Evolutionary conservation across 768 basidiomycete species (phyloP).

Genomic region (Agaricus blazei): DNA sequence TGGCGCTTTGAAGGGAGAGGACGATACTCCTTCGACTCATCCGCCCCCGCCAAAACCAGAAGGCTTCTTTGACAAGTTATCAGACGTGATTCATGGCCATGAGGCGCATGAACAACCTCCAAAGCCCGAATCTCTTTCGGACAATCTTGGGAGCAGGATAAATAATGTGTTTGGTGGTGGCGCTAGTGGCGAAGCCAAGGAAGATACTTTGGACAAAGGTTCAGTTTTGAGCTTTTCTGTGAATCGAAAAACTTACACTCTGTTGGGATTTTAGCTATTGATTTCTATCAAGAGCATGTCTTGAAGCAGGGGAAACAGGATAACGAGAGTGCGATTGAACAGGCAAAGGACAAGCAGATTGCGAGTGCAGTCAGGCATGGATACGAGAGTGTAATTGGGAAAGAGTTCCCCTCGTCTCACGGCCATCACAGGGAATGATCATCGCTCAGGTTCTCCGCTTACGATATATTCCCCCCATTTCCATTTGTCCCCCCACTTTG

Average conservation of each 20-base stretch:
- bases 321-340: slow-evolving; percentile 33
- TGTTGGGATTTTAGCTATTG: slow-evolving; percentile 24
- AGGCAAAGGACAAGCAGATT: slow-evolving; percentile 36
- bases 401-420: slow-evolving; percentile 20
- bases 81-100: slow-evolving; percentile 6
- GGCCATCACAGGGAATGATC: not conserved
- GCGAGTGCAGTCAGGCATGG: slow-evolving; percentile 24
- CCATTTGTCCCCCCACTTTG: no score
- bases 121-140: slow-evolving; percentile 10
- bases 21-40: slow-evolving; percentile 9
- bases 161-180: slow-evolving; percentile 22
- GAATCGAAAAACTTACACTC: not conserved
- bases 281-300: slow-evolving; percentile 37
- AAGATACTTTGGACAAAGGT: slow-evolving; percentile 29
- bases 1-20: slow-evolving; percentile 4
- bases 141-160: slow-evolving; percentile 13
- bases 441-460: not conserved
- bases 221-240: not conserved
- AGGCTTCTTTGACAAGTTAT: slow-evolving; percentile 12
- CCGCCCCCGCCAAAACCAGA: slow-evolving; percentile 10
- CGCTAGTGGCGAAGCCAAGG: slow-evolving; percentile 17
- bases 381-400: slow-evolving; percentile 27
- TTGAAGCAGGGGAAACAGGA: slow-evolving; percentile 30
- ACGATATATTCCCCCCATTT: no score
- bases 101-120: slow-evolving; percentile 12